phyloP scores from a whole-genome alignment of 257 asterid species.

The Lithospermum erythrorhizon region DNA sequence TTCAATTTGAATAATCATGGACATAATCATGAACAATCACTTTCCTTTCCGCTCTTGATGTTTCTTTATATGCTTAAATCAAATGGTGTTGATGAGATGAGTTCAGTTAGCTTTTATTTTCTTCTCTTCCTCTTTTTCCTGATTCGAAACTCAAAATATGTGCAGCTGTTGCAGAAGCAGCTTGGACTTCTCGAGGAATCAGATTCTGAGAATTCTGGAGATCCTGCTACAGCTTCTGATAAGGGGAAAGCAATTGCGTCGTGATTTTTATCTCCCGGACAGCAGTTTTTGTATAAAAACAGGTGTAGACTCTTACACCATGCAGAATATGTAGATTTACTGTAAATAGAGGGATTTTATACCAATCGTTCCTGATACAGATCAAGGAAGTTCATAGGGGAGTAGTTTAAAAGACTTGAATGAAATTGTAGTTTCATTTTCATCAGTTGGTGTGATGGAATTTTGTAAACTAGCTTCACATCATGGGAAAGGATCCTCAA shows the following conservation, averaged over 20 bases:
- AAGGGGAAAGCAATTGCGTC: conserved; percentile 44
- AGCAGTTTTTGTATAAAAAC: conserved; percentile 10
- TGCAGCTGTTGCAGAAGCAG: conserved; percentile 57
- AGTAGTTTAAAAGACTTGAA: no score
- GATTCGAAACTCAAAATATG: background rate
- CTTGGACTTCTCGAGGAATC: conserved; percentile 35
- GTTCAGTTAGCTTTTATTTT: background rate
- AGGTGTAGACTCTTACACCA: conserved; percentile 5
- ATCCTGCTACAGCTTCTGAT: conserved; percentile 27
- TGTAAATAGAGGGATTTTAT: conserved; percentile 4
- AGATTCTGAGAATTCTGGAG: conserved; percentile 18
- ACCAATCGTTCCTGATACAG: background rate
- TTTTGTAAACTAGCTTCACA: background rate
- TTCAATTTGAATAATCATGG: background rate
- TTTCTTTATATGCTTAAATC: background rate
- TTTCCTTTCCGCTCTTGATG: background rate
- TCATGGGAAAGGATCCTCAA: background rate
- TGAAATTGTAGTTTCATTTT: background rate
- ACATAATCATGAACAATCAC: background rate
- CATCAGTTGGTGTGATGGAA: background rate
- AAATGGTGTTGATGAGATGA: background rate
- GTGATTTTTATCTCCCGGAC: conserved; percentile 27
- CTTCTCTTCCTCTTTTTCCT: background rate
- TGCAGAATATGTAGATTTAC: conserved; percentile 7
- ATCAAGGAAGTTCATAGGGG: background rate